Conservation (phyloP, 2,329 filamentous ascomycete genomes). For the Graphium sp. region DNA sequence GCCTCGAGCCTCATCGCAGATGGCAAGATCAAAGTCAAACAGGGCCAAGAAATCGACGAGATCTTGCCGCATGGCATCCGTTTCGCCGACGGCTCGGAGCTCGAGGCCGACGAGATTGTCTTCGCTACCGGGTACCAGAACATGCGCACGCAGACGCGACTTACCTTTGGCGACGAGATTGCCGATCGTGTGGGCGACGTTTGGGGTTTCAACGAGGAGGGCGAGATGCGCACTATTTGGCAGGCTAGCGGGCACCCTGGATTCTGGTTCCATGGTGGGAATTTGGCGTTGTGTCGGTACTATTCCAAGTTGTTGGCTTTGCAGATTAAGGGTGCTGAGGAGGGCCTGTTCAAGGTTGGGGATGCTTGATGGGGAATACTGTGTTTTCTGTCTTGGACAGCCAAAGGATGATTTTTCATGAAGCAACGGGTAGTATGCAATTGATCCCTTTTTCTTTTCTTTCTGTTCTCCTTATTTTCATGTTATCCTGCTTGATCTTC, state of each 20-base stretch:
- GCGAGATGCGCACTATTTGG: conserved; percentile 41
- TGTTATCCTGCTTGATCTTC: no score
- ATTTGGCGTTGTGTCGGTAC: conserved; percentile 42
- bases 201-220: conserved; percentile 43
- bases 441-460: no score
- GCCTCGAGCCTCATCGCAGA: conserved; percentile 43
- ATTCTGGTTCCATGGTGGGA: conserved; percentile 52
- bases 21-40: conserved; percentile 46
- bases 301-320: conserved; percentile 37
- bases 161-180: conserved; percentile 43
- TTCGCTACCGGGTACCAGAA: conserved; percentile 51
- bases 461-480: no score
- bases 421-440: no score
- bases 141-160: conserved; percentile 46
- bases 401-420: no score
- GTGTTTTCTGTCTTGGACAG: no score
- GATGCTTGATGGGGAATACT: no score
- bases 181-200: conserved; percentile 40
- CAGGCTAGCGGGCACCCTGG: conserved; percentile 42
- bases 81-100: conserved; percentile 34
- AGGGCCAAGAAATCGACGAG: conserved; percentile 34
- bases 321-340: conserved; percentile 30
- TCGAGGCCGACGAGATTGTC: conserved; percentile 46
- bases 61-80: conserved; percentile 26
- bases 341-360: conserved; percentile 15